Percentiles rank a stretch among this genome's conserved stretches.
Conservation (phyloP, 2,329 filamentous ascomycete genomes). For the Colletotrichum truncatum region DNA sequence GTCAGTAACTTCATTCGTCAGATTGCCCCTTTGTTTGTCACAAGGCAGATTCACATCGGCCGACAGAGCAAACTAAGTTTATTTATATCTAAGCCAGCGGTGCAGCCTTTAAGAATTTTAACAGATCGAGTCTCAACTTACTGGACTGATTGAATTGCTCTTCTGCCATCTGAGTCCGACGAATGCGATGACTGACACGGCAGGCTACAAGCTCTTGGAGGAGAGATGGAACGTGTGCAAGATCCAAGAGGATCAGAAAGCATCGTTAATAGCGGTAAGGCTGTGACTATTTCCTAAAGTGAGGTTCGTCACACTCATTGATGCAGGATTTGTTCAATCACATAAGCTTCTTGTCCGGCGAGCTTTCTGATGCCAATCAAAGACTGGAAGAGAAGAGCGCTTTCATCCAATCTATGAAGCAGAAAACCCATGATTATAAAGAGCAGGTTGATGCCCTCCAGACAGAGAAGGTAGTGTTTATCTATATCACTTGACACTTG, state of each 20-base stretch:
- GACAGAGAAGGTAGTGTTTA: background rate
- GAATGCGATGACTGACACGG: background rate
- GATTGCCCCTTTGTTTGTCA: no score
- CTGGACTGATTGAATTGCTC: background rate
- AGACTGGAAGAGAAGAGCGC: background rate
- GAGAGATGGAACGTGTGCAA: background rate
- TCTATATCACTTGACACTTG: background rate
- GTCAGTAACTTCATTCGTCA: no score
- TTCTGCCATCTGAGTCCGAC: no score
- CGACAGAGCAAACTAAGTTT: no score
- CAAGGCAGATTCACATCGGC: no score
- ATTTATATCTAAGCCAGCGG: no score
- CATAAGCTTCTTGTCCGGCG: background rate
- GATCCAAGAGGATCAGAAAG: slow-evolving; percentile 8
- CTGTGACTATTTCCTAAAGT: background rate
- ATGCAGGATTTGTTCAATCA: slow-evolving; percentile 2
- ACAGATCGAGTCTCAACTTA: no score
- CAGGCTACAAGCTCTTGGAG: background rate
- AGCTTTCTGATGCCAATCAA: background rate
- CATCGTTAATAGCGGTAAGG: background rate
- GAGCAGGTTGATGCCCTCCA: background rate
- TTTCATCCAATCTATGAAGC: background rate
- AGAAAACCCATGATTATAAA: background rate
- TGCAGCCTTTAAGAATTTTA: no score
- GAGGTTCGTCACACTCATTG: no score